Percentiles rank a stretch among this genome's conserved stretches.
phyloP scores from a whole-genome alignment of 768 basidiomycete genomes.

The Boletus pseudo-olivaceus region DNA sequence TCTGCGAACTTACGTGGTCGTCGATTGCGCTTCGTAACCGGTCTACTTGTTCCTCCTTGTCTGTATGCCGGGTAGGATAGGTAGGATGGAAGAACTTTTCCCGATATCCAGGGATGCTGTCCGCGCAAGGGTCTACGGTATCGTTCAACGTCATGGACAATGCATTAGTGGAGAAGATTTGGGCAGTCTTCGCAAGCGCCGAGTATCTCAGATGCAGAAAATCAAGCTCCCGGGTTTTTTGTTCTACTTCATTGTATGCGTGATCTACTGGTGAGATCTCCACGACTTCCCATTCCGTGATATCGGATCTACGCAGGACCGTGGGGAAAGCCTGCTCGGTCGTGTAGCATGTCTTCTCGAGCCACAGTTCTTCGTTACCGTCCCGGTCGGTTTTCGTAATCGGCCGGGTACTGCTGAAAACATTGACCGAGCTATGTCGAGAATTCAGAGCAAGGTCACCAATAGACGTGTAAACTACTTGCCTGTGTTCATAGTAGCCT shows the following conservation, averaged over 20 bases:
- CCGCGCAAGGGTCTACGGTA: constrained; percentile 77
- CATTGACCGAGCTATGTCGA: constrained; percentile 64
- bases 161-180: constrained; percentile 71
- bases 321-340: constrained; percentile 91
- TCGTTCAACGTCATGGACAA: constrained; percentile 85
- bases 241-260: constrained; percentile 77
- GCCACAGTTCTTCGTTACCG: constrained; percentile 73
- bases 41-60: constrained; percentile 66
- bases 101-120: constrained; percentile 74
- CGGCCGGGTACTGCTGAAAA: constrained; percentile 76
- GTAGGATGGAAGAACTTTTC: constrained; percentile 69
- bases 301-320: constrained; percentile 84
- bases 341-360: constrained; percentile 84
- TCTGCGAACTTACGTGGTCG: constrained; percentile 57
- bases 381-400: constrained; percentile 61
- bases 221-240: constrained; percentile 74
- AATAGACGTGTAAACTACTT: constrained; percentile 12
- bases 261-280: constrained; percentile 86
- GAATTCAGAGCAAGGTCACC: not conserved
- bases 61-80: constrained; percentile 66
- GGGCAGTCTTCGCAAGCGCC: constrained; percentile 72
- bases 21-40: constrained; percentile 73
- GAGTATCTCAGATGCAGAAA: constrained; percentile 68
- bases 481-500: constrained; percentile 87
- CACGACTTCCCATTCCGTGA: constrained; percentile 62